phyloP scores from a whole-genome alignment of 2,329 filamentous ascomycete genomes.

The Stachybotrys echinatus region DNA sequence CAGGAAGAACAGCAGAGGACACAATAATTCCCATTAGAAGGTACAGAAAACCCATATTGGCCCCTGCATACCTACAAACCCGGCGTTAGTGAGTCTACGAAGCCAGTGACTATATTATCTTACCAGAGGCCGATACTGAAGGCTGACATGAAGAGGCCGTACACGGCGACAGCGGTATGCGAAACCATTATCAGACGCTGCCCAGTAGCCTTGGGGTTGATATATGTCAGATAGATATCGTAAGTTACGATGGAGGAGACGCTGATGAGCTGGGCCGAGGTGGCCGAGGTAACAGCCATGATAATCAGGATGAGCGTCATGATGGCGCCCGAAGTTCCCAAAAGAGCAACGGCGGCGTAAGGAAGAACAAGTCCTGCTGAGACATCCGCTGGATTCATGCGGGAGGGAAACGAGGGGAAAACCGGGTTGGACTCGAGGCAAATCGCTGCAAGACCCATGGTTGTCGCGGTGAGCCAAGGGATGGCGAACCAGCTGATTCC shows the following conservation, averaged over 20 bases:
- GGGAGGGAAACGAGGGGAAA: slow-evolving; percentile 65
- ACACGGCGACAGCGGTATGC: neutral
- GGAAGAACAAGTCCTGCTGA: slow-evolving; percentile 75
- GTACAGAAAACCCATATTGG: slow-evolving; percentile 83
- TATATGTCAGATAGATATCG: slow-evolving; percentile 57
- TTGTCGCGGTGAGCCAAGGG: slow-evolving; percentile 77
- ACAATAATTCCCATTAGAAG: slow-evolving; percentile 88
- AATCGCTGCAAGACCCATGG: slow-evolving; percentile 74
- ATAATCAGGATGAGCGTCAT: slow-evolving; percentile 74
- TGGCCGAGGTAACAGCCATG: slow-evolving; percentile 45
- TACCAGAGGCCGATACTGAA: slow-evolving; percentile 56
- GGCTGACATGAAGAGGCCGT: neutral
- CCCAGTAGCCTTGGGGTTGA: neutral
- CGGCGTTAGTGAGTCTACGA: too few species aligned
- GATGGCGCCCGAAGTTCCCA: slow-evolving; percentile 72
- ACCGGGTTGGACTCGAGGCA: slow-evolving; percentile 66
- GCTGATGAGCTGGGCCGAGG: slow-evolving; percentile 71
- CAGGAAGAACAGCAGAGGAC: slow-evolving; percentile 73
- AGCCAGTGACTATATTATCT: too few species aligned
- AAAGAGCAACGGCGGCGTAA: slow-evolving; percentile 71
- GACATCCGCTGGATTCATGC: slow-evolving; percentile 67
- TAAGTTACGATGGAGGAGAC: slow-evolving; percentile 81
- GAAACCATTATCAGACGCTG: neutral
- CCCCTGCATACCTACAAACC: slow-evolving; percentile 66
- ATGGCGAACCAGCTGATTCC: slow-evolving; percentile 85